phyloP scores from a whole-genome alignment of 108 stramenopile species.

The Nitzschia sp. region DNA sequence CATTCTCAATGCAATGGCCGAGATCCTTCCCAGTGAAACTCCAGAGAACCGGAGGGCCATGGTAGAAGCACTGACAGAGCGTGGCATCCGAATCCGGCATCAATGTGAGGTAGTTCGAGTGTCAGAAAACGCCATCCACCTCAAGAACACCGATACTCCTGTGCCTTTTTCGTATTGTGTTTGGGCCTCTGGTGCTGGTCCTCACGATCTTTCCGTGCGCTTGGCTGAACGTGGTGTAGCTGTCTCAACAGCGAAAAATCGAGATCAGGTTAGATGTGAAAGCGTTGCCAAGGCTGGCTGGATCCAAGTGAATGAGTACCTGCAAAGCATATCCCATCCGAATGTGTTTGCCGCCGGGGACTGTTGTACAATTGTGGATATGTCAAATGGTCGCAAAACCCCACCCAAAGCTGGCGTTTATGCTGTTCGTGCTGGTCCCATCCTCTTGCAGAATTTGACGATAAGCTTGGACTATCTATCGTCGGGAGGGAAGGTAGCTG shows the following conservation, averaged over 20 bases:
- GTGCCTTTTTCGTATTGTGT: conserved; percentile 72
- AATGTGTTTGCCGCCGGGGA: conserved; percentile 86
- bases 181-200: conserved; percentile 86
- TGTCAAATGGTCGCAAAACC: conserved; percentile 6
- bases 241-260: too few relatives aligned
- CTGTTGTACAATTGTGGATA: conserved; percentile 65
- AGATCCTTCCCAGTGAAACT: conserved; percentile 53
- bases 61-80: conserved; percentile 44
- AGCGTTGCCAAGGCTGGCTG: conserved; percentile 62
- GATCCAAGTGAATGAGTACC: conserved; percentile 67
- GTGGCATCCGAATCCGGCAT: conserved; percentile 56
- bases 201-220: conserved; percentile 50
- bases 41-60: conserved; percentile 48
- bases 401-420: conserved; percentile 89
- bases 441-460: conserved; percentile 74
- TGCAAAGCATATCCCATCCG: conserved; percentile 80
- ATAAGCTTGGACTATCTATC: conserved; percentile 26
- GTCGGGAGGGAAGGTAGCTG: background rate
- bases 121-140: conserved; percentile 18
- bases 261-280: too few relatives aligned
- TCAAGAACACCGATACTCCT: conserved; percentile 21
- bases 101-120: conserved; percentile 47
- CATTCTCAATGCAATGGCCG: conserved; percentile 59
- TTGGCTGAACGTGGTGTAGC: conserved; percentile 54
- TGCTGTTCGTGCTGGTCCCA: conserved; percentile 84